phyloP scores from a whole-genome alignment of 768 basidiomycete species.

The Pleurotus tuoliensis region DNA sequence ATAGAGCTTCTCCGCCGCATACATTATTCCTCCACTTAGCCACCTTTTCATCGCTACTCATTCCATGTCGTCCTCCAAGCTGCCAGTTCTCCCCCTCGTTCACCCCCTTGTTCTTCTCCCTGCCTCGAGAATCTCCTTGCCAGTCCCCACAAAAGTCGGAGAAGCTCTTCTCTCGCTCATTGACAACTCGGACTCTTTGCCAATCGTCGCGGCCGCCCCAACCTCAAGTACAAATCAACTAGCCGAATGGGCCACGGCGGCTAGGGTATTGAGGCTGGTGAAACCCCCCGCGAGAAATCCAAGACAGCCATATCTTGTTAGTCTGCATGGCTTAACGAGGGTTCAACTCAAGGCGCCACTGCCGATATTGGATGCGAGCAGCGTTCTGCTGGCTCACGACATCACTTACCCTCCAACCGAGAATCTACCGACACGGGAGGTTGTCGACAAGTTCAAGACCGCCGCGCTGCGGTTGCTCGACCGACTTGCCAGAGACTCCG shows the following conservation, averaged over 20 bases:
- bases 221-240: constrained; percentile 24
- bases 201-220: constrained; percentile 67
- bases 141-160: constrained; percentile 57
- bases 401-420: constrained; percentile 46
- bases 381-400: constrained; percentile 28
- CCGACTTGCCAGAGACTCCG: constrained; percentile 49
- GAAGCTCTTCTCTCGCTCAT: constrained; percentile 64
- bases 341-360: constrained; percentile 47
- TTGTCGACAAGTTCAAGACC: constrained; percentile 64
- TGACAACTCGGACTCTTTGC: constrained; percentile 65
- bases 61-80: constrained; percentile 41
- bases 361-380: constrained; percentile 21
- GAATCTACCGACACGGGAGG: constrained; percentile 45
- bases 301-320: constrained; percentile 62
- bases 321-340: constrained; percentile 68
- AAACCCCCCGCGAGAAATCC: constrained; percentile 53
- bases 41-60: constrained; percentile 7
- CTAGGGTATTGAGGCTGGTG: constrained; percentile 67
- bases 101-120: constrained; percentile 77
- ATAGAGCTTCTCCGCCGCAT: neutral
- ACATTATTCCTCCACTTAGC: neutral
- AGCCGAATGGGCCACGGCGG: constrained; percentile 63
- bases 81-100: constrained; percentile 67
- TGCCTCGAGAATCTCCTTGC: constrained; percentile 62
- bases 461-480: constrained; percentile 66